Base-by-base conservation (phyloP, 768 basidiomycete genomes). In the Daedaleopsis nitida region DNA sequence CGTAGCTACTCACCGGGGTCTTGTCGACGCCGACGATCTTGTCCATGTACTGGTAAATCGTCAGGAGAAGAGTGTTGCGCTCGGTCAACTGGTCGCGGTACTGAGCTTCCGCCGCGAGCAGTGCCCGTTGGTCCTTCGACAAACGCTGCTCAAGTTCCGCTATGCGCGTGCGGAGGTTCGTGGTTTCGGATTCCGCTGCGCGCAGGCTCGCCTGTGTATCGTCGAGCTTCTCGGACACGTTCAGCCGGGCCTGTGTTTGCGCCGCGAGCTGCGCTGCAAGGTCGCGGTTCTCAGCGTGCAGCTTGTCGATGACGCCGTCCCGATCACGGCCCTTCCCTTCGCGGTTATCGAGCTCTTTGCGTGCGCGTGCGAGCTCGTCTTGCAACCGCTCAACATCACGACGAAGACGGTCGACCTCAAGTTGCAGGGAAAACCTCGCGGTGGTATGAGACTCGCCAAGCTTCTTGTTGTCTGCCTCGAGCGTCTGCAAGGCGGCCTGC, bases 1-100 rank as follows among this genome's bases (percentile, higher is more conserved):
- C 5, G 24, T 9, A 10, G n/a, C 34, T 17, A 79, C 89, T 66
- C 66, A 93, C 91, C 42, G 89, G 86, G 0, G 88, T 89, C 79
- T 89, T 92, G 70, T 94, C 92, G 21, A 92, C 88, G 0, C 94
- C 94, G 17, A 96, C 79, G 65, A 97, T 94, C 78, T 90, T 92
- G 68, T 97, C 96, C 81, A 96, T 84, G 70, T 96, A 95, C 75
- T 97, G 94, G 73, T 94, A 97, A 27, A 97, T 92, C 9, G 93
- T 94, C 67, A 97, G 78, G 55, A 98, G 77, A 34, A 98, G 79
- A 24, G 94, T 95, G 72, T 95, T 97, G 58, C 94, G 80, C 78
- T 98, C 96, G 17, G 93, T 94, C 37, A 96, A 74, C 75, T 98
- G 96, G 74, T 96, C 92, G 27, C 95, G 82, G 70, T 92, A 94